A percentile compares a stretch with the other conserved stretches of the same genome.
These are phyloP conservation scores for Sporisorium exsertum DNA, from an alignment of 1,284 basidiomycete genomes.

Conservation along the genomic window DNA sequence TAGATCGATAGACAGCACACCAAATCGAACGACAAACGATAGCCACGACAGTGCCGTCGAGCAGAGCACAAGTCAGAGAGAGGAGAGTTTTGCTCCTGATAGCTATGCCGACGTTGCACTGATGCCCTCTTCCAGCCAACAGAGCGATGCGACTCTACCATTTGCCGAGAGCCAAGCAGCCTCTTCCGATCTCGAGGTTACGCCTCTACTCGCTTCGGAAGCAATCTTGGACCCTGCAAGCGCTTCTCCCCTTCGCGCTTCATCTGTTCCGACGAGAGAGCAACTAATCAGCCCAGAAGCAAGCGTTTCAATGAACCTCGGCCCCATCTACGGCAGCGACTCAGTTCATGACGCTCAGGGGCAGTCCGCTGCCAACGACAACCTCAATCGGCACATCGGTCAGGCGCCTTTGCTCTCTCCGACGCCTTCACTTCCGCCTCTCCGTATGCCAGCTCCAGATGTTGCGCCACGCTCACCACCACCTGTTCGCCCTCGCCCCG, in stretches of 20 bases:
- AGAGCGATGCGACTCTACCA: slow-evolving; percentile 18
- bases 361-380: not conserved
- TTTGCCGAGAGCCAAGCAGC: not conserved
- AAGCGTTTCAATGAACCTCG: not conserved
- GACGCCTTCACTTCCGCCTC: slow-evolving; percentile 18
- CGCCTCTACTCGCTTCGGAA: not conserved
- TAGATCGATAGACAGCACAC: not conserved
- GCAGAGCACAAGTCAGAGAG: not conserved
- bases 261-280: not conserved
- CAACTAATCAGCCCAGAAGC: not conserved
- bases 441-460: slow-evolving; percentile 15
- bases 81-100: not conserved
- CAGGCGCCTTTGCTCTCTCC: not conserved
- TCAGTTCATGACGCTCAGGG: not conserved
- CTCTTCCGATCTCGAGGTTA: not conserved
- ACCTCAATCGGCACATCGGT: not conserved
- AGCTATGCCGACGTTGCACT: not conserved
- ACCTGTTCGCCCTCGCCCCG: not conserved
- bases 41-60: not conserved
- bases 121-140: not conserved
- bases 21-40: not conserved
- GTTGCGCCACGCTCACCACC: not conserved
- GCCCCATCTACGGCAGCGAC: not conserved
- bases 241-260: not conserved
- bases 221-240: not conserved